A percentile compares a stretch with the other conserved stretches of the same genome.
Evolutionary conservation across 106 monocot species (phyloP).

Genomic region (Cymbidium sinense): DNA sequence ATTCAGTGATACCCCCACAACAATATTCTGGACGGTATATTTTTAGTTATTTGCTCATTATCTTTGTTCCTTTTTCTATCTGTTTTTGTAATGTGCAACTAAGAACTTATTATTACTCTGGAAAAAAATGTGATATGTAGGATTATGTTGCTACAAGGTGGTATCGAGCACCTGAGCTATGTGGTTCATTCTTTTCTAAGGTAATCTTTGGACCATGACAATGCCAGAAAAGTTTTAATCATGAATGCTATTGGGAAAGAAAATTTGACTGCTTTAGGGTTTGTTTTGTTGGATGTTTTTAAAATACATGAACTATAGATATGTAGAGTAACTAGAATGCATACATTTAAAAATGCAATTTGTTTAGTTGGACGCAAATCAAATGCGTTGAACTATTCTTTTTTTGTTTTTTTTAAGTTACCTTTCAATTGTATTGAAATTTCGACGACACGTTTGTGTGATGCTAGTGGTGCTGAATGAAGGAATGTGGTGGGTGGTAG

Average conservation of each 20-base stretch:
- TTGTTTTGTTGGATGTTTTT: too few species aligned
- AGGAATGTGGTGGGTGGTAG: too few species aligned
- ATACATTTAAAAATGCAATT: too few species aligned
- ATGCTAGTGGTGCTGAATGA: too few species aligned
- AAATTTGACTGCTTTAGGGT: too few species aligned
- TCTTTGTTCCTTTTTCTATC: background rate
- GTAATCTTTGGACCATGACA: slow-evolving; percentile 19
- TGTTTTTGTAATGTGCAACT: background rate
- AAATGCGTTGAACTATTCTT: too few species aligned
- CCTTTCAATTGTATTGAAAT: too few species aligned
- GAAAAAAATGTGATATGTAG: slow-evolving; percentile 23
- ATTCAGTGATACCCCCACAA: slow-evolving; percentile 53
- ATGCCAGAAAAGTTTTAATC: background rate
- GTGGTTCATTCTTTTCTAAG: slow-evolving; percentile 95
- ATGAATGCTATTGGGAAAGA: background rate
- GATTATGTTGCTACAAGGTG: slow-evolving; percentile 98
- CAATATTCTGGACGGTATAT: slow-evolving; percentile 66
- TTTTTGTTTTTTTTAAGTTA: too few species aligned
- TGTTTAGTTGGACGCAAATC: too few species aligned
- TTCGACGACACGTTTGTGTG: too few species aligned
- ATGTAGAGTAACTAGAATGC: too few species aligned
- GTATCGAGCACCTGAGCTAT: slow-evolving; percentile 92
- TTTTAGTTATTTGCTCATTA: background rate
- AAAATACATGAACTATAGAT: too few species aligned
- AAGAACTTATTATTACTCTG: background rate